Evolutionary conservation across 2,329 filamentous ascomycete genomes (phyloP).

Genomic region (Sarocladiaceae sp.): DNA sequence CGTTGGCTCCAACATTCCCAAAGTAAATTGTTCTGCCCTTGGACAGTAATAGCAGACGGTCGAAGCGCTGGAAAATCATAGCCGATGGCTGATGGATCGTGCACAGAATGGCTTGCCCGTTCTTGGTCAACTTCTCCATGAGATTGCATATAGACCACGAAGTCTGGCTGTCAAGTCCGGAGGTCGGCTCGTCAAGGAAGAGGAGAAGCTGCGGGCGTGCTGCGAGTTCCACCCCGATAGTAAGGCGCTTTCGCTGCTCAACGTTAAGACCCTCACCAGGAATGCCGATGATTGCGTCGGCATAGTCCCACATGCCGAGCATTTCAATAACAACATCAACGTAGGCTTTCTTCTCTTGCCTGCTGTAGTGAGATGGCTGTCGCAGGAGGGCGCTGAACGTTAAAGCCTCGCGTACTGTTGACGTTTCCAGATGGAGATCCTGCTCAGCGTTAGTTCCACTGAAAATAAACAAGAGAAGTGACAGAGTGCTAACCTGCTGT

Average conservation of each 20-base stretch:
- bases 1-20: conserved; percentile 63
- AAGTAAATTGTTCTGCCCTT: conserved; percentile 78
- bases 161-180: conserved; percentile 87
- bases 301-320: conserved; percentile 84
- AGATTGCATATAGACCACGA: conserved; percentile 89
- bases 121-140: conserved; percentile 83
- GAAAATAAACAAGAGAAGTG: too few relatives aligned
- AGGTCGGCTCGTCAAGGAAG: conserved; percentile 93
- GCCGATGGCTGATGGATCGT: conserved; percentile 97
- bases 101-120: conserved; percentile 89
- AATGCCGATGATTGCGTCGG: conserved; percentile 86
- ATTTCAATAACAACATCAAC: conserved; percentile 89
- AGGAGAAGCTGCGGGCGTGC: conserved; percentile 86
- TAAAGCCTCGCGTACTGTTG: conserved; percentile 65
- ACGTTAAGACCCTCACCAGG: conserved; percentile 80
- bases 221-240: conserved; percentile 92
- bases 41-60: conserved; percentile 72
- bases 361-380: conserved; percentile 70
- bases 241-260: conserved; percentile 71
- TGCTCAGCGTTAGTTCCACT: too few relatives aligned
- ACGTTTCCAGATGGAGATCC: conserved; percentile 12
- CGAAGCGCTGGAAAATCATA: conserved; percentile 89
- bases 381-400: conserved; percentile 82
- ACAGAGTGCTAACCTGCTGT: too few relatives aligned
- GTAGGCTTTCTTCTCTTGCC: conserved; percentile 76